Percentiles rank a stretch among this genome's conserved stretches.
These are phyloP conservation scores for Nannizziopsis arthrosporioides DNA, from an alignment of 2,329 filamentous ascomycete genomes.

Conservation along the genomic window DNA sequence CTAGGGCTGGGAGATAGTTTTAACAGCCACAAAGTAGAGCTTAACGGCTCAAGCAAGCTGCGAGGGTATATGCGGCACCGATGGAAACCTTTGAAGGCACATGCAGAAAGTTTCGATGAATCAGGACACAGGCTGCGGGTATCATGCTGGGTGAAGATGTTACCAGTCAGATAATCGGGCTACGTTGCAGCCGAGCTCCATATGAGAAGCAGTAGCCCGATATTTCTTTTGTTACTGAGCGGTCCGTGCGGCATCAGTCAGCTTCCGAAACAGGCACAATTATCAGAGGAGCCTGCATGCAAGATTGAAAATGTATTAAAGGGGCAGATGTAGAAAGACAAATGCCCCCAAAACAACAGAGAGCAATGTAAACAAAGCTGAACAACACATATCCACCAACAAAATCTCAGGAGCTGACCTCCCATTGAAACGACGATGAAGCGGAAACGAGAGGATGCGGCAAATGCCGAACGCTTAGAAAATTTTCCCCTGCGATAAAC, in stretches of 20 bases:
- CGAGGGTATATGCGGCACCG: background rate
- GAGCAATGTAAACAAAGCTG: background rate
- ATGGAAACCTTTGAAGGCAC: slow-evolving; percentile 1
- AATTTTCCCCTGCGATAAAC: background rate
- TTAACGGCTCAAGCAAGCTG: background rate
- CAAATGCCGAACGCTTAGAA: slow-evolving; percentile 3
- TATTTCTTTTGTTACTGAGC: background rate
- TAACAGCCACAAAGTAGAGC: slow-evolving; percentile 2
- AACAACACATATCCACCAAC: background rate
- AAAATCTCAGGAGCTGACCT: background rate
- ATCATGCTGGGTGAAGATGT: background rate
- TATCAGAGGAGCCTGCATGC: background rate
- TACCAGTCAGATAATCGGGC: background rate
- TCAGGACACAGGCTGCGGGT: slow-evolving; percentile 2
- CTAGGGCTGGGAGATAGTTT: background rate
- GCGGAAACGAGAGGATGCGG: slow-evolving; percentile 4
- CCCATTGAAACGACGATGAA: slow-evolving; percentile 7
- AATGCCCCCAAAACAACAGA: slow-evolving; percentile 1
- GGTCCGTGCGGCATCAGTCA: background rate
- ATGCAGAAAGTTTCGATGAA: background rate
- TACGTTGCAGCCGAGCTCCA: background rate
- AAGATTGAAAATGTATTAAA: background rate
- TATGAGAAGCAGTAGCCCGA: slow-evolving; percentile 3
- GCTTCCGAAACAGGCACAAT: slow-evolving; percentile 4
- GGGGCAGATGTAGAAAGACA: background rate